Conservation (phyloP, 495 filamentous ascomycete species). For the Xylaria venustula region DNA sequence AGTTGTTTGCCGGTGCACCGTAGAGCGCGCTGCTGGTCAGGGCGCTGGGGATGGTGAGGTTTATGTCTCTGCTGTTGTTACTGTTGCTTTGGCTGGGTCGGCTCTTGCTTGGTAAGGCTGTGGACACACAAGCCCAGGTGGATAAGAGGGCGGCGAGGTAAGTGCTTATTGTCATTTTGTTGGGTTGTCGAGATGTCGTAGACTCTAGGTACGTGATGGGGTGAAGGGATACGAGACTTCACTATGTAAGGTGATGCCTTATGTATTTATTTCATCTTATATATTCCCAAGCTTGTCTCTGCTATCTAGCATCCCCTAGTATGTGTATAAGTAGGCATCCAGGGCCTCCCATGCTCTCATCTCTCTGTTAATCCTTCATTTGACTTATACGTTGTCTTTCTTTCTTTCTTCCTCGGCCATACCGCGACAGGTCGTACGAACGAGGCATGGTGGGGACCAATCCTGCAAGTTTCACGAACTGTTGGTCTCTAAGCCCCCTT, state of each 20-base stretch:
- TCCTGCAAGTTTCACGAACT: background rate
- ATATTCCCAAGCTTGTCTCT: background rate
- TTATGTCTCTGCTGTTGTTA: background rate
- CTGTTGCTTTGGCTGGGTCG: background rate
- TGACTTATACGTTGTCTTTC: too few species aligned
- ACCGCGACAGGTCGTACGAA: background rate
- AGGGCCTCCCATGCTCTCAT: background rate
- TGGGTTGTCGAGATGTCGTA: background rate
- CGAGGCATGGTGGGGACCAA: background rate
- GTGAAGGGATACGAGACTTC: too few species aligned
- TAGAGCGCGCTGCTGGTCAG: slow-evolving; percentile 19
- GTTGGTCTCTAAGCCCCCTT: slow-evolving; percentile 9
- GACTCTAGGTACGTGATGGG: too few species aligned
- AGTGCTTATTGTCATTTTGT: background rate
- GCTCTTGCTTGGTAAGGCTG: slow-evolving; percentile 3
- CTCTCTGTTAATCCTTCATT: too few species aligned
- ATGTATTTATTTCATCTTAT: too few species aligned
- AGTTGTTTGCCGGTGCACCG: slow-evolving; percentile 31
- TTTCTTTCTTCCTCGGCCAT: background rate
- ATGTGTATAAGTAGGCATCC: background rate
- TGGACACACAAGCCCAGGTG: background rate
- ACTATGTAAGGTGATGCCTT: too few species aligned
- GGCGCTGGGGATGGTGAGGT: slow-evolving; percentile 16
- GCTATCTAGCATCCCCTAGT: too few species aligned
- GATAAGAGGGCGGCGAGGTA: background rate